Evolutionary conservation across 1,284 basidiomycete species (phyloP).

Genomic region (Apiotrichum brassicae): DNA sequence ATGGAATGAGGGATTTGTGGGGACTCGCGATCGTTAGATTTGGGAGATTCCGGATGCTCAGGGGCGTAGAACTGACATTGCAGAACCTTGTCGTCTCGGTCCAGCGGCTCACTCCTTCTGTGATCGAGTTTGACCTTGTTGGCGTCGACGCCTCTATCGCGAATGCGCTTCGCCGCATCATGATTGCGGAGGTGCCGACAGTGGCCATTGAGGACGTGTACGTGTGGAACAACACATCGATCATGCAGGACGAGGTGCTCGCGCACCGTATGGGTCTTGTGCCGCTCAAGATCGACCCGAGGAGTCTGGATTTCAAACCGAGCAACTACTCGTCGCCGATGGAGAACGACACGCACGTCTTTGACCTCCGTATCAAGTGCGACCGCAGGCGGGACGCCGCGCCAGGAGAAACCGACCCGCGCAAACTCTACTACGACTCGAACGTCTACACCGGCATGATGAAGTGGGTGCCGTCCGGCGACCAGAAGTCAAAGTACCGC

Average conservation of each 20-base stretch:
- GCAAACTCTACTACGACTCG: slow-evolving; percentile 60
- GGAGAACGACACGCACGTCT: slow-evolving; percentile 89
- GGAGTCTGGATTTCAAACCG: slow-evolving; percentile 49
- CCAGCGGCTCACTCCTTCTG: slow-evolving; percentile 68
- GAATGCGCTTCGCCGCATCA: slow-evolving; percentile 84
- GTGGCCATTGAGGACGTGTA: slow-evolving; percentile 91
- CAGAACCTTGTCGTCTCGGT: slow-evolving; percentile 69
- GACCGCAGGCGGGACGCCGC: slow-evolving; percentile 54
- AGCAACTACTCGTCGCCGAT: slow-evolving; percentile 57
- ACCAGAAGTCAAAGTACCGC: slow-evolving; percentile 56
- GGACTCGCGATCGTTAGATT: too few species aligned
- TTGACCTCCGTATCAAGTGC: slow-evolving; percentile 69
- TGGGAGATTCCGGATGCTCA: too few species aligned
- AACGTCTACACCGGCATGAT: slow-evolving; percentile 71
- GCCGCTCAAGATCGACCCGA: slow-evolving; percentile 81
- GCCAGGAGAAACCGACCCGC: slow-evolving; percentile 58
- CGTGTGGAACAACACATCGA: slow-evolving; percentile 91
- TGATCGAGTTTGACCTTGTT: slow-evolving; percentile 89
- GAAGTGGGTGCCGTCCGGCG: slow-evolving; percentile 78
- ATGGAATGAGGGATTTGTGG: too few species aligned
- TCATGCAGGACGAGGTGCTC: slow-evolving; percentile 91
- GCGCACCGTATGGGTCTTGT: slow-evolving; percentile 85
- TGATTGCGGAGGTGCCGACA: slow-evolving; percentile 93
- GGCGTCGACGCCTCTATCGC: slow-evolving; percentile 95
- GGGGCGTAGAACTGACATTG: slow-evolving; percentile 7